These are phyloP conservation scores for Microdochium paspali DNA, from an alignment of 2,329 filamentous ascomycete species.

Conservation along the genomic window DNA sequence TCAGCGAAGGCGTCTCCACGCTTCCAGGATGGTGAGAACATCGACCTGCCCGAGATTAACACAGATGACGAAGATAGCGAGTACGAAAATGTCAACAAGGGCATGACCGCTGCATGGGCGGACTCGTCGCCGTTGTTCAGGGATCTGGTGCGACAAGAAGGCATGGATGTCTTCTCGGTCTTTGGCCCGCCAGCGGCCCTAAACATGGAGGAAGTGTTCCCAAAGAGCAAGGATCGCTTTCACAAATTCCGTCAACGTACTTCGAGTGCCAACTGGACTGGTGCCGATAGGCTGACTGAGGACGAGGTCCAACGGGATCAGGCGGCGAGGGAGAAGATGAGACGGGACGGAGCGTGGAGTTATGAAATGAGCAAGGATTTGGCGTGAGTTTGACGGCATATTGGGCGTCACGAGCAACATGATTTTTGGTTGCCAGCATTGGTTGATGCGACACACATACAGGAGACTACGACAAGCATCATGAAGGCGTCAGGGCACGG, in stretches of 20 bases:
- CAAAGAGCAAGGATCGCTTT: slow-evolving; percentile 73
- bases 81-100: slow-evolving; percentile 43
- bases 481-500: neutral
- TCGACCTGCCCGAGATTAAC: slow-evolving; percentile 88
- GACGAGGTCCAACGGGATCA: slow-evolving; percentile 65
- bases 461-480: neutral
- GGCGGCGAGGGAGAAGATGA: slow-evolving; percentile 58
- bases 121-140: slow-evolving; percentile 74
- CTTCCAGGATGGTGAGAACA: slow-evolving; percentile 81
- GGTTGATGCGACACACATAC: neutral
- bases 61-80: slow-evolving; percentile 91
- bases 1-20: slow-evolving; percentile 64
- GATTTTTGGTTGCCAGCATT: neutral
- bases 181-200: slow-evolving; percentile 84
- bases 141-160: slow-evolving; percentile 72
- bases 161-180: slow-evolving; percentile 72
- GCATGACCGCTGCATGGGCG: slow-evolving; percentile 74
- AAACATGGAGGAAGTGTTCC: slow-evolving; percentile 95
- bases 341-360: slow-evolving; percentile 64
- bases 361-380: slow-evolving; percentile 34
- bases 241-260: slow-evolving; percentile 86
- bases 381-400: slow-evolving; percentile 6
- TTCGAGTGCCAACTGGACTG: slow-evolving; percentile 89
- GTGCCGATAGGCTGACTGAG: slow-evolving; percentile 65
- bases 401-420: neutral